Percentiles rank a stretch among this genome's conserved stretches.
These are phyloP conservation scores for Boletus fagicola DNA, from an alignment of 768 basidiomycete genomes.

Conservation along the genomic window DNA sequence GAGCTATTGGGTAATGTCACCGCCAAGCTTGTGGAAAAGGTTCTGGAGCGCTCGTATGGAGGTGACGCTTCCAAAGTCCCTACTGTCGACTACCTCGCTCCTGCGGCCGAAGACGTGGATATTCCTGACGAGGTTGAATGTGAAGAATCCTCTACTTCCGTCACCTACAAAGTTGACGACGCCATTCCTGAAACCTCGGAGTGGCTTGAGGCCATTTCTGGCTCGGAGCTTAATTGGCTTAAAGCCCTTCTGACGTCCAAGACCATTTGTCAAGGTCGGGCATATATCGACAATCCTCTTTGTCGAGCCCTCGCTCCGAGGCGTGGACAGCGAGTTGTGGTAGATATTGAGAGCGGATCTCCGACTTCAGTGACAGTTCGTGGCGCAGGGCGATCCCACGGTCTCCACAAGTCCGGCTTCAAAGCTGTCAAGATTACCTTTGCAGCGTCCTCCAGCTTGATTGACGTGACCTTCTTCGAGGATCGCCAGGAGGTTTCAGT, in stretches of 20 bases:
- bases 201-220: slow-evolving; percentile 87
- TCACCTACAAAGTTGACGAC: slow-evolving; percentile 51
- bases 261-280: slow-evolving; percentile 82
- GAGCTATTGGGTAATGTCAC: slow-evolving; percentile 90
- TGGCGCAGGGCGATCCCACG: slow-evolving; percentile 79
- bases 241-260: slow-evolving; percentile 78
- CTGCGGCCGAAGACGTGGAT: slow-evolving; percentile 40
- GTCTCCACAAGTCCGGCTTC: slow-evolving; percentile 68
- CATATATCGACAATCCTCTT: slow-evolving; percentile 87
- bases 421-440: slow-evolving; percentile 80
- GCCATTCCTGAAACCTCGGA: slow-evolving; percentile 56
- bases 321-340: slow-evolving; percentile 69
- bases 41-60: slow-evolving; percentile 74
- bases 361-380: slow-evolving; percentile 64
- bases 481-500: slow-evolving; percentile 76
- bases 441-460: slow-evolving; percentile 47
- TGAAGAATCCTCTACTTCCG: slow-evolving; percentile 41
- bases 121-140: slow-evolving; percentile 43
- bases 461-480: slow-evolving; percentile 77
- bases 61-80: slow-evolving; percentile 78
- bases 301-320: slow-evolving; percentile 85
- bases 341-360: slow-evolving; percentile 45
- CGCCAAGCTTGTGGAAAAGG: slow-evolving; percentile 67
- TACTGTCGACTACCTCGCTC: slow-evolving; percentile 78
- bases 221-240: slow-evolving; percentile 81